A percentile compares a stretch with the other conserved stretches of the same genome.
Conservation (phyloP, 352 stramenopile genomes). For the Phytophthora cajani region DNA sequence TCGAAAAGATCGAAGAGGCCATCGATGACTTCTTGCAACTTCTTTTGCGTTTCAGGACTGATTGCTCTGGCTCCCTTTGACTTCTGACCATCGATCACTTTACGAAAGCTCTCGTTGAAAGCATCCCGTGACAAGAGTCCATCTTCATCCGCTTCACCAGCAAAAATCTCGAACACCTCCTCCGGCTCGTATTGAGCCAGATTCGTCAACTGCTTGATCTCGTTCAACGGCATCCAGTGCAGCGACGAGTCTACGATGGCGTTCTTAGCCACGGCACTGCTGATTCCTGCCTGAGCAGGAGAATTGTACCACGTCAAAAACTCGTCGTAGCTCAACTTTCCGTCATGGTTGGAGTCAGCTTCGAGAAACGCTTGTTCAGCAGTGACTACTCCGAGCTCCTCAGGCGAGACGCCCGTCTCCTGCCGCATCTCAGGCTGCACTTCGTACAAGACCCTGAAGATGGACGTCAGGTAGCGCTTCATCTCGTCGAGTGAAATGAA, state of each 20-base stretch:
- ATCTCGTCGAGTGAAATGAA: constrained; percentile 89
- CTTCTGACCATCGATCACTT: constrained; percentile 57
- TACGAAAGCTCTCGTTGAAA: constrained; percentile 83
- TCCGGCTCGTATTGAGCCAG: constrained; percentile 76
- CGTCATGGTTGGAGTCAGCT: constrained; percentile 80
- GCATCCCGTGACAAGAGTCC: constrained; percentile 73
- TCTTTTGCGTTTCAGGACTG: constrained; percentile 43
- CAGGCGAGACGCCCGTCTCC: constrained; percentile 70
- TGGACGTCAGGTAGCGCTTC: constrained; percentile 85
- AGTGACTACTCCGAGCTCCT: constrained; percentile 81
- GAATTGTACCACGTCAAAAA: constrained; percentile 90
- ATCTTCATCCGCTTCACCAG: constrained; percentile 72
- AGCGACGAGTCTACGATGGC: constrained; percentile 78
- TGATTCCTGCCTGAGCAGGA: constrained; percentile 70
- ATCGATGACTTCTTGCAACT: constrained; percentile 66
- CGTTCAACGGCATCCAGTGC: constrained; percentile 83
- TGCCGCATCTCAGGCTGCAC: constrained; percentile 75
- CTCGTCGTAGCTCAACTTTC: constrained; percentile 88
- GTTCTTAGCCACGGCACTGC: constrained; percentile 71
- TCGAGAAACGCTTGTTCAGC: constrained; percentile 88
- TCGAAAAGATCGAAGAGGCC: constrained; percentile 87
- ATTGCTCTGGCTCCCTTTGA: constrained; percentile 10
- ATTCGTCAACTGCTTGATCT: constrained; percentile 86
- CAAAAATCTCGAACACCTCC: constrained; percentile 91
- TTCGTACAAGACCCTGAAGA: constrained; percentile 90